A percentile compares a stretch with the other conserved stretches of the same genome.
phyloP scores from a whole-genome alignment of 1,284 basidiomycete species.

The Ceratobasidium sp. region DNA sequence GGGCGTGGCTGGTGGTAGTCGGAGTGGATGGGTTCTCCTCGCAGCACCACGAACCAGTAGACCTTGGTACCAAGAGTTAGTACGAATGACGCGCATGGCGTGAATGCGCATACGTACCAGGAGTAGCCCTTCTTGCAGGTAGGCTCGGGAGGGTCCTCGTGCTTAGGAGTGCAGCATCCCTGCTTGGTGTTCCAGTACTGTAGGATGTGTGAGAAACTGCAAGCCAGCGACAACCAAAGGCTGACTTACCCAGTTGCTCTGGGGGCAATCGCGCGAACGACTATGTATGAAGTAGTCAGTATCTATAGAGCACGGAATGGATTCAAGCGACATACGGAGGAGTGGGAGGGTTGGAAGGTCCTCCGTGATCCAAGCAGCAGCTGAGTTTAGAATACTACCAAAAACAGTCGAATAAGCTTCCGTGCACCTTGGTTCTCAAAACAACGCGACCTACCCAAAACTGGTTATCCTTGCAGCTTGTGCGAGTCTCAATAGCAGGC shows the following conservation, averaged over 20 bases:
- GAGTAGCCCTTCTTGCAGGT: constrained; percentile 31
- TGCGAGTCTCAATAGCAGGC: constrained; percentile 29
- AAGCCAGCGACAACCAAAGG: too few species aligned
- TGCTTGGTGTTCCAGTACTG: constrained; percentile 58
- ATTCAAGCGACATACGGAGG: constrained; percentile 41
- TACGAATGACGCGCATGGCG: not conserved
- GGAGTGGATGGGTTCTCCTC: constrained; percentile 54
- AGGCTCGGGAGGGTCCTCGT: constrained; percentile 43
- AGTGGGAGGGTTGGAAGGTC: constrained; percentile 36
- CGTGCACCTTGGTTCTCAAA: constrained; percentile 4
- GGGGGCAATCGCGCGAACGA: constrained; percentile 41
- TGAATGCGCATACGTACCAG: not conserved
- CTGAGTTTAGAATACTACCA: constrained; percentile 31
- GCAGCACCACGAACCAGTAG: constrained; percentile 42
- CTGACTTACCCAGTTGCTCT: constrained; percentile 51
- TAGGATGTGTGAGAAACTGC: too few species aligned
- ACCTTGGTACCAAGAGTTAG: not conserved
- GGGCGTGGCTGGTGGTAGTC: constrained; percentile 56
- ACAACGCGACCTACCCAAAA: constrained; percentile 11
- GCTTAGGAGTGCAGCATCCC: constrained; percentile 65
- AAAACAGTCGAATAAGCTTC: constrained; percentile 4
- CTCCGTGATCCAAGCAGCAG: constrained; percentile 46
- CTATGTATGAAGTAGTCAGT: not conserved
- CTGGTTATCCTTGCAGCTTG: constrained; percentile 19
- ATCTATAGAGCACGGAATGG: not conserved